Evolutionary conservation across 108 stramenopile species (phyloP).

Genomic region (Phaeodactylum tricornutum): DNA sequence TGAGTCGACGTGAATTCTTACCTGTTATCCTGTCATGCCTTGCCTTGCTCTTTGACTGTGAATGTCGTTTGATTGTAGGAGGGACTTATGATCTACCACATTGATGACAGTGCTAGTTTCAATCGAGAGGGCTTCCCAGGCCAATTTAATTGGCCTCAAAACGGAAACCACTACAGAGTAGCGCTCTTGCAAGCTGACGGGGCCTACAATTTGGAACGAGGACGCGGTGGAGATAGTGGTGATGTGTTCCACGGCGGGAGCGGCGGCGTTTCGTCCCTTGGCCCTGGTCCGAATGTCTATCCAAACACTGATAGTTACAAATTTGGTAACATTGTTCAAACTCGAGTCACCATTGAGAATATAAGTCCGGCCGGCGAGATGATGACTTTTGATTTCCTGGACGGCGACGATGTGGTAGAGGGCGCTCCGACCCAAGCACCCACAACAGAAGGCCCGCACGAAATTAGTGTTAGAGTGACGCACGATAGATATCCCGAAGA

Average conservation of each 20-base stretch:
- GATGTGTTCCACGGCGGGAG: constrained; percentile 23
- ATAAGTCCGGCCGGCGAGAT: constrained; percentile 11
- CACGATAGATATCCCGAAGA: too few relatives aligned
- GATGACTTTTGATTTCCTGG: too few relatives aligned
- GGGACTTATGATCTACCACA: constrained; percentile 34
- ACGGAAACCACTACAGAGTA: constrained; percentile 39
- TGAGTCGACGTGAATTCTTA: too few relatives aligned
- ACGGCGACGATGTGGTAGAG: too few relatives aligned
- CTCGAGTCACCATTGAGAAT: constrained; percentile 23
- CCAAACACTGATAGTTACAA: constrained; percentile 46
- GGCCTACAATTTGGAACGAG: constrained; percentile 34
- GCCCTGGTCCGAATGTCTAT: constrained; percentile 2
- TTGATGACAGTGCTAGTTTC: constrained; percentile 19
- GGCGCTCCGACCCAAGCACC: too few relatives aligned
- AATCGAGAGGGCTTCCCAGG: constrained; percentile 30
- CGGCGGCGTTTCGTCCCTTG: too few relatives aligned
- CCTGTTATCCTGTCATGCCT: too few relatives aligned
- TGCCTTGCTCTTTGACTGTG: too few relatives aligned
- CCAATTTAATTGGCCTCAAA: constrained; percentile 31
- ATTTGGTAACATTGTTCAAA: constrained; percentile 15
- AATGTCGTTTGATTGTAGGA: too few relatives aligned
- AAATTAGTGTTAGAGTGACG: too few relatives aligned
- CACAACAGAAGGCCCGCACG: too few relatives aligned
- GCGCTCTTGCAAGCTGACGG: constrained; percentile 41
- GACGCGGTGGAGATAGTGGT: constrained; percentile 11